phyloP scores from a whole-genome alignment of 495 filamentous ascomycete genomes.

The Opeltia flavorubescens region DNA sequence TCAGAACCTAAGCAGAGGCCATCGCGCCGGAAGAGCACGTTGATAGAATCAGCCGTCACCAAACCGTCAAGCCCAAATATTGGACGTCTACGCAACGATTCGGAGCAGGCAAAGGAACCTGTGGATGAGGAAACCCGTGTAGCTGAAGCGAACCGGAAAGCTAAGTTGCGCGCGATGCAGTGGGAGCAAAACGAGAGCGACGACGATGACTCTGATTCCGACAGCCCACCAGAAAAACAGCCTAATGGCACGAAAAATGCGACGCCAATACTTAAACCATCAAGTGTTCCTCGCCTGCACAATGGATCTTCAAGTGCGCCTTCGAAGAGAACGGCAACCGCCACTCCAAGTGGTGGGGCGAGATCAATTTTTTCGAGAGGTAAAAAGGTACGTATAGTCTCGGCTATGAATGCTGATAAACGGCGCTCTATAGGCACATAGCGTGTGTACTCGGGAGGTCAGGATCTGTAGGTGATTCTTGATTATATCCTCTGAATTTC shows the following conservation, averaged over 20 bases:
- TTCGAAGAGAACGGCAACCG: background rate
- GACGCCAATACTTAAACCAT: background rate
- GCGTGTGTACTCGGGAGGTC: no score
- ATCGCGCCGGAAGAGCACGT: background rate
- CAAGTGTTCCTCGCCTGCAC: background rate
- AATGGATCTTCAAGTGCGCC: background rate
- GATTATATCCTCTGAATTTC: no score
- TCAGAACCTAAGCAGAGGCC: background rate
- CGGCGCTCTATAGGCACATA: background rate
- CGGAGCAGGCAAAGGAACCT: background rate
- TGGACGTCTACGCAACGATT: background rate
- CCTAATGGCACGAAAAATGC: background rate
- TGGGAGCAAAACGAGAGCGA: constrained; percentile 5
- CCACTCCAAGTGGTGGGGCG: background rate
- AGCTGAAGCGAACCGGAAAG: constrained; percentile 15
- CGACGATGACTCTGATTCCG: background rate
- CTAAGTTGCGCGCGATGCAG: constrained; percentile 17
- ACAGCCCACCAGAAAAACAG: background rate
- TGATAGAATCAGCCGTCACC: background rate
- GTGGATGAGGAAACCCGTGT: constrained; percentile 1
- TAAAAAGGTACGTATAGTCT: constrained; percentile 12
- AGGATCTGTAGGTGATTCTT: no score
- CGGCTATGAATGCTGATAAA: constrained; percentile 1
- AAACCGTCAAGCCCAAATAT: background rate
- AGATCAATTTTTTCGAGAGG: constrained; percentile 13